Conservation (phyloP, 2,329 filamentous ascomycete species). For the Pseudomassariella vexata region DNA sequence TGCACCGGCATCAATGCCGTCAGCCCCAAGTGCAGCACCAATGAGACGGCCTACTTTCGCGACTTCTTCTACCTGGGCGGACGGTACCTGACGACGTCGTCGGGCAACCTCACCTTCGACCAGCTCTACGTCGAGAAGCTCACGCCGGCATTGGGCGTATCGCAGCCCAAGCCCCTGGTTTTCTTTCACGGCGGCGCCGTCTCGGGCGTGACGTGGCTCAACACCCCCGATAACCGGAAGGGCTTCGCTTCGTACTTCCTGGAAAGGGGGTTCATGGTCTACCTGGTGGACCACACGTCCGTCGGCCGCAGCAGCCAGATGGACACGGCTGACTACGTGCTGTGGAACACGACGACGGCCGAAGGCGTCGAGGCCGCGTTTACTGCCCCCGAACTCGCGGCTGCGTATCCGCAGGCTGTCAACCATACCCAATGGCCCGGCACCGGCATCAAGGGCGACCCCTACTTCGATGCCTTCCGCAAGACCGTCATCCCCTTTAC, state of each 20-base stretch:
- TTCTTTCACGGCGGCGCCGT: conserved; percentile 26
- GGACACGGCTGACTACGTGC: conserved; percentile 20
- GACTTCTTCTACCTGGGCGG: conserved; percentile 25
- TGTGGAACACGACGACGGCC: conserved; percentile 15
- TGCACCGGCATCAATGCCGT: conserved; percentile 8
- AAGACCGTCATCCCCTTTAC: conserved; percentile 32
- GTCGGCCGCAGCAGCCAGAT: conserved; percentile 25
- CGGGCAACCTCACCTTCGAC: conserved; percentile 16
- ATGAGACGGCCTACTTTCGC: conserved; percentile 10
- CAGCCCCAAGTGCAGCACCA: conserved; percentile 6
- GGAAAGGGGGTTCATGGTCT: conserved; percentile 31
- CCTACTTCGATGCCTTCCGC: conserved; percentile 42
- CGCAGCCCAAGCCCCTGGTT: conserved; percentile 20
- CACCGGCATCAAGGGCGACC: conserved; percentile 29
- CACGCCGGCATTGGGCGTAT: conserved; percentile 14
- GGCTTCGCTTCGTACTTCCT: conserved; percentile 37
- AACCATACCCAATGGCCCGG: conserved; percentile 28
- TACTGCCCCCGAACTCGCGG: conserved; percentile 17
- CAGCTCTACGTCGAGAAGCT: conserved; percentile 28
- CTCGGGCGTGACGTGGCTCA: conserved; percentile 26
- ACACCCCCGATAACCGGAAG: conserved; percentile 32
- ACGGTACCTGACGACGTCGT: conserved; percentile 14
- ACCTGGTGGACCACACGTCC: conserved; percentile 31
- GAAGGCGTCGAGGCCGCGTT: conserved; percentile 20
- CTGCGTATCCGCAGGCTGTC: conserved; percentile 24